A percentile compares a stretch with the other conserved stretches of the same genome.
These are phyloP conservation scores for Nitzschia sp. DNA, from an alignment of 108 stramenopile species.

Conservation along the genomic window DNA sequence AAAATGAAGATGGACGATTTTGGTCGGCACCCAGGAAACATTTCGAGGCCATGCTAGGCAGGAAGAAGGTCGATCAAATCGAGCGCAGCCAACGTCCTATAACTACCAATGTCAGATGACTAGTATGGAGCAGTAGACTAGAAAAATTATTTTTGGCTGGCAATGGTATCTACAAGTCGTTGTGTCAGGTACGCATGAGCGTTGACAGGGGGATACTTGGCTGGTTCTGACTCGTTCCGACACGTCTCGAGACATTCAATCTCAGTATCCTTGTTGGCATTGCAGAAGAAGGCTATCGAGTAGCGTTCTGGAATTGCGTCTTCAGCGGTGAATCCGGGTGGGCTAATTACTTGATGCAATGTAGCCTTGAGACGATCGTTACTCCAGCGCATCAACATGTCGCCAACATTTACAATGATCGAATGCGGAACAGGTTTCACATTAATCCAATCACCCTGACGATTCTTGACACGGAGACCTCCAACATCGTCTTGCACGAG, in stretches of 20 bases:
- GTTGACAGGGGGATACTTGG: conserved; percentile 31
- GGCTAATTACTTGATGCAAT: conserved; percentile 28
- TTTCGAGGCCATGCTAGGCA: not conserved
- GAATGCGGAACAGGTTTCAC: conserved; percentile 43
- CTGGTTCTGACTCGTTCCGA: not conserved
- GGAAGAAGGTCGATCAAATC: not conserved
- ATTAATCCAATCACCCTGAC: conserved; percentile 52
- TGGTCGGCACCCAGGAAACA: not conserved
- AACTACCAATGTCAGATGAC: not conserved
- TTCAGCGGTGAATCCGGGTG: not conserved
- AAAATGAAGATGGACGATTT: not conserved
- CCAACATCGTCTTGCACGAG: conserved; percentile 56
- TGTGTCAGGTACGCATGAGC: conserved; percentile 41
- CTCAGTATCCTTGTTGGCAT: conserved; percentile 38
- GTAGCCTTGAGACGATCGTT: conserved; percentile 34
- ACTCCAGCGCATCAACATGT: conserved; percentile 45
- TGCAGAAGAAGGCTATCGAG: conserved; percentile 52
- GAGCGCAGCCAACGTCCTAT: not conserved
- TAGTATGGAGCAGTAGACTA: not conserved
- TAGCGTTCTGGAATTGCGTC: conserved; percentile 29
- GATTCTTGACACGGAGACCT: conserved; percentile 52
- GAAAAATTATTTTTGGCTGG: not conserved
- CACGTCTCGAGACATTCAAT: conserved; percentile 22
- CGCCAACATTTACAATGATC: conserved; percentile 42
- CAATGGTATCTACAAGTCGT: conserved; percentile 32